Evolutionary conservation across 2,329 filamentous ascomycete genomes (phyloP), one percentile per base, ranked within the genome.

Genomic region (Monosporascus sp.): DNA sequence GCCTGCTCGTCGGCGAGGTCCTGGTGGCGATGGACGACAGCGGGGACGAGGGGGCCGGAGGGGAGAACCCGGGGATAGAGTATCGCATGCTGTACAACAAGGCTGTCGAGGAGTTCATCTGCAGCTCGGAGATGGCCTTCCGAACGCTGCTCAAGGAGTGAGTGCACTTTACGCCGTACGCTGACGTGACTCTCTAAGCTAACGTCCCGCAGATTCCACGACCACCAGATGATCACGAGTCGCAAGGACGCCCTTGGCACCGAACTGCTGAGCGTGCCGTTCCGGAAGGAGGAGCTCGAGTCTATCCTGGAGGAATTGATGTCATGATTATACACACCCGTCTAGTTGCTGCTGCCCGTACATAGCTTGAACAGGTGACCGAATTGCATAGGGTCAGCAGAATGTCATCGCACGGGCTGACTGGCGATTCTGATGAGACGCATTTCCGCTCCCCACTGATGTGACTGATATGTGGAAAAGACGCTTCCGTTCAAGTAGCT

Each of bases 161-260:
- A 57, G 83, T 73, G 37, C 18, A 22, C 18, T 24, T 43, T 3
- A 46, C 49, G 45, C 31, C 46, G 7, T 17, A 22, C 11, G 3
- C 24, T 49, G 27, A 36, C 24, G 35, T 36, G 9, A 8, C 1
- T 2, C 5, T 5, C 20, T 20, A 35, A 50, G 56, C 75, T 67
- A 51, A 53, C 17, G n/a, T 25, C 15, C 17, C 43, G 24, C 60
- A 88, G 85, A 71, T 94, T 99, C 70, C 90, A 97, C 67, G 94
- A 99, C 65, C 94, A 99, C 74, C 90, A 97, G 66, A 97, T 99
- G 85, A 88, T 99, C 58, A 90, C 90, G 52, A 95, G 89, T 57
- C 83, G 86, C 57, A 93, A 93, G 66, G 93, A 99, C 69, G 81
- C 82, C 0, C 76, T 92, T 53, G 94, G 94, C 3, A 92, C 88